phyloP scores from a whole-genome alignment of 1,284 basidiomycete genomes.

The Wolfiporia cocos region DNA sequence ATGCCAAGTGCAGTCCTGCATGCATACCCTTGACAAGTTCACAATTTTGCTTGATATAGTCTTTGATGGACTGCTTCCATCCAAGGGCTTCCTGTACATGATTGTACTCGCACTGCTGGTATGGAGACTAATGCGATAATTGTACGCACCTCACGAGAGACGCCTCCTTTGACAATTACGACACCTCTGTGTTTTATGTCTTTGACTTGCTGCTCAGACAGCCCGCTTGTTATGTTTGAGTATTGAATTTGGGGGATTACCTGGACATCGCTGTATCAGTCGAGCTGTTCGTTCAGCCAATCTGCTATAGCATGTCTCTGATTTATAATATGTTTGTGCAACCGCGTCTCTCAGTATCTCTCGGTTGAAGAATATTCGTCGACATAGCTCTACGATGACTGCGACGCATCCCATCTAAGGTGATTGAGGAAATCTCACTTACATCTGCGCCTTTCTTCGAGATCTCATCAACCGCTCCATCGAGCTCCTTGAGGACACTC shows the following conservation, averaged over 20 bases:
- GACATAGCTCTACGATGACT: no score
- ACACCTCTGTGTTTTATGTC: conserved; percentile 52
- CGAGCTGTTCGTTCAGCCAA: no score
- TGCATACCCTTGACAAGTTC: conserved; percentile 46
- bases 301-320: no score
- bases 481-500: conserved; percentile 46
- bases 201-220: conserved; percentile 33
- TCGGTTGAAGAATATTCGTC: no score
- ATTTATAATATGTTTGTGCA: no score
- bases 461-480: conserved; percentile 39
- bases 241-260: conserved; percentile 53
- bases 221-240: conserved; percentile 37
- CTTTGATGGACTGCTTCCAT: conserved; percentile 55
- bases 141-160: conserved; percentile 43
- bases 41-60: conserved; percentile 50
- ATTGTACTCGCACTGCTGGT: no score
- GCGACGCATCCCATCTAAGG: no score
- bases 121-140: no score
- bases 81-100: conserved; percentile 49
- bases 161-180: conserved; percentile 54
- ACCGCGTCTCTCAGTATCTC: no score
- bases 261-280: no score
- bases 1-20: no score
- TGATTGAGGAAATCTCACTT: no score
- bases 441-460: conserved; percentile 21